Evolutionary conservation across 208 protist species (phyloP), one percentile per base, ranked within the genome.

Genomic region (Acanthamoeba sp.): DNA sequence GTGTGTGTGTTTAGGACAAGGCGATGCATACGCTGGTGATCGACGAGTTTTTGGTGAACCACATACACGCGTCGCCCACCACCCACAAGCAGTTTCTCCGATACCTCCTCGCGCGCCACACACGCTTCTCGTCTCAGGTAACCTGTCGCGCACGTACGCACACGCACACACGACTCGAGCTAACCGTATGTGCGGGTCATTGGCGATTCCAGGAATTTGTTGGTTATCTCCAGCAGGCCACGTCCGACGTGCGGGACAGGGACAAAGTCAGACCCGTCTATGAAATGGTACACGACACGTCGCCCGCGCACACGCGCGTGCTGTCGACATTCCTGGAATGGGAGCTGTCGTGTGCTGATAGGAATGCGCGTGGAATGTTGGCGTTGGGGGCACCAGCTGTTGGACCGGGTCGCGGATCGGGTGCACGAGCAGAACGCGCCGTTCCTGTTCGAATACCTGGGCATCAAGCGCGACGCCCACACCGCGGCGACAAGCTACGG

Each of bases 11-110:
- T 10, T n/a, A 88, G 84, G 91, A 94, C 29, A 36, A 62, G 14
- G 94, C 50, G 29, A 93, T 95, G n/a, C n/a, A 73, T 34, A 40
- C 45, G 18, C 34, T 94, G 0, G 57, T 91, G 29, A 57, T 95
- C 1, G 94, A 95, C 52, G 48, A 80, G 18, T 95, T 95, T 42
- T 34, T 95, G 32, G 64, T 94, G 2, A 71, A 94, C 55, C 94
- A 78, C 73, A 94, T 88, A 18, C 40, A 88, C 80, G 80, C 40
- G 16, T 88, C 80, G 80, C 12, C 50, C 24, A 62, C 50, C 36
- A 62, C 50, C 32, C 80, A 88, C 80, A 88, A 88, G 22, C 80
- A 88, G 48, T 88, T 88, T 20, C n/a, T 88, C 18, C 80, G 80
- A 34, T 88, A 88, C 48, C 50, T 88, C 18, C 80, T 88, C 29